Evolutionary conservation across 306 rosid genomes (phyloP).

Genomic region (Sophora flavescens): DNA sequence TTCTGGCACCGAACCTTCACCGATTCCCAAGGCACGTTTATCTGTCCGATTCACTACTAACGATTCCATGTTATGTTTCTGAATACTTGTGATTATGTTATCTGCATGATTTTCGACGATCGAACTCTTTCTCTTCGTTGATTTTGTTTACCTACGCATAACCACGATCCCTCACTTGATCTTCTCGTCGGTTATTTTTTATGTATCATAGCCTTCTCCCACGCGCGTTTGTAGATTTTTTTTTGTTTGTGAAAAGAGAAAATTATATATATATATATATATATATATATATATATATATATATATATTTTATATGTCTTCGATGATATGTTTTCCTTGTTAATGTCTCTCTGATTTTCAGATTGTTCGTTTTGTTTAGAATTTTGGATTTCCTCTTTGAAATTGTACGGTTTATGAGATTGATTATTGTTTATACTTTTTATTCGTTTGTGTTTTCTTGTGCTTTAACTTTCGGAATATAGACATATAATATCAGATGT

Average conservation of each 20-base stretch:
- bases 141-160: background rate
- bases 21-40: conserved; percentile 48
- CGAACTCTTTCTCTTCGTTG: conserved; percentile 3
- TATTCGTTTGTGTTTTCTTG: background rate
- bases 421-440: background rate
- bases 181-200: conserved; percentile 36
- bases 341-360: conserved; percentile 16
- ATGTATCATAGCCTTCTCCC: conserved; percentile 24
- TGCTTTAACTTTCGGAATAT: background rate
- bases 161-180: conserved; percentile 42
- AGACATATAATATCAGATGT: background rate
- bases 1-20: conserved; percentile 38
- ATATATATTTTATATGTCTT: background rate
- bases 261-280: too few species aligned
- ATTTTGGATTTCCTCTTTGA: conserved; percentile 30
- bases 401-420: conserved; percentile 24
- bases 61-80: background rate
- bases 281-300: too few species aligned
- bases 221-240: background rate
- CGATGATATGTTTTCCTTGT: background rate
- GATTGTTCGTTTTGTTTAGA: background rate
- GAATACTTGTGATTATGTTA: background rate
- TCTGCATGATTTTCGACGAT: conserved; percentile 28
- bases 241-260: background rate
- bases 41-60: conserved; percentile 8